Percentiles rank a stretch among this genome's conserved stretches.
Evolutionary conservation across 2,329 filamentous ascomycete genomes (phyloP).

Genomic region (Xylaria sp.): DNA sequence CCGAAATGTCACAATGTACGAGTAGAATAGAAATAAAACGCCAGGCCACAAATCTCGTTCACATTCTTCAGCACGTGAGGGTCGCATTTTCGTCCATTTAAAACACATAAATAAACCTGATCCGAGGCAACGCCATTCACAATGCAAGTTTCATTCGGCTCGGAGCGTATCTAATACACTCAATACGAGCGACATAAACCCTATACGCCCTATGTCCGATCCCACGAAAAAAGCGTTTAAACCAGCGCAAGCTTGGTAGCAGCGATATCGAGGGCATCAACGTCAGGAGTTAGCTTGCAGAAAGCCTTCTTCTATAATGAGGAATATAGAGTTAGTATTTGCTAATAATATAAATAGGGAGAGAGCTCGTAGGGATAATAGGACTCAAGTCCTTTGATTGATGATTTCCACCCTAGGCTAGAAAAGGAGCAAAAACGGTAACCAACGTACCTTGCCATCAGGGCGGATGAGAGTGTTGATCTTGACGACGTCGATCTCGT

Average conservation of each 20-base stretch:
- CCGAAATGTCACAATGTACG: constrained; percentile 25
- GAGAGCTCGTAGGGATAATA: background rate
- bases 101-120: constrained; percentile 51
- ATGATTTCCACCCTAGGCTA: constrained; percentile 61
- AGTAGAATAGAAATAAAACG: constrained; percentile 28
- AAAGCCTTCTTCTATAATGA: constrained; percentile 87
- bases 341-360: constrained; percentile 37
- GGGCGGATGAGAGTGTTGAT: constrained; percentile 96
- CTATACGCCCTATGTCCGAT: constrained; percentile 36
- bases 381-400: background rate
- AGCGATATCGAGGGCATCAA: constrained; percentile 98
- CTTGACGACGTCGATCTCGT: constrained; percentile 98
- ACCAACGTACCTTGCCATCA: constrained; percentile 35
- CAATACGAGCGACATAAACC: constrained; percentile 41
- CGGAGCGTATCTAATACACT: constrained; percentile 42
- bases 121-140: constrained; percentile 51
- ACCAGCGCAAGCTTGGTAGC: constrained; percentile 99
- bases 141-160: constrained; percentile 50
- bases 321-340: constrained; percentile 11
- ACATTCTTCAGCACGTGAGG: constrained; percentile 39
- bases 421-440: background rate
- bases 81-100: constrained; percentile 51
- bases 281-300: constrained; percentile 92
- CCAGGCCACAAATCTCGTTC: constrained; percentile 21
- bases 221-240: constrained; percentile 64